Evolutionary conservation across 106 monocot species (phyloP).

Genomic region (Dendrobium nobile): DNA sequence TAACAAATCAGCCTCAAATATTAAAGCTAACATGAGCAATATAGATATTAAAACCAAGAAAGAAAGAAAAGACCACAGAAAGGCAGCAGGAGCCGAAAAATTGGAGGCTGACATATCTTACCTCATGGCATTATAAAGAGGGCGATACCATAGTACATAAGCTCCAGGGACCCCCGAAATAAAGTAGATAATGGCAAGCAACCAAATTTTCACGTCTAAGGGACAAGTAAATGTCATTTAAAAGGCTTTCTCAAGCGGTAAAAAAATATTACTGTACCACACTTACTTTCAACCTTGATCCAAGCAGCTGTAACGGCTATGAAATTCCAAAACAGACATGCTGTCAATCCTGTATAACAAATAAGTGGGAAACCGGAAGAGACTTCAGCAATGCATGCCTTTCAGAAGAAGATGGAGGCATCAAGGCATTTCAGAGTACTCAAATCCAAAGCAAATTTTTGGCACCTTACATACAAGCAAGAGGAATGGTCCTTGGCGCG

Average conservation of each 20-base stretch:
- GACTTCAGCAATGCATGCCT: neutral
- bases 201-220: slow-evolving; percentile 59
- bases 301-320: slow-evolving; percentile 70
- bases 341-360: slow-evolving; percentile 37
- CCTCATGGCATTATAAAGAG: slow-evolving; percentile 74
- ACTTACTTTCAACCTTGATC: slow-evolving; percentile 36
- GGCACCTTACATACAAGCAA: neutral
- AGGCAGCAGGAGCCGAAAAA: neutral
- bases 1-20: no score
- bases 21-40: no score
- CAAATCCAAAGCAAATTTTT: neutral
- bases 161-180: slow-evolving; percentile 60
- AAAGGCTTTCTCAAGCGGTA: neutral
- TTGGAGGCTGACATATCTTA: slow-evolving; percentile 5
- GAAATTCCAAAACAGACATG: slow-evolving; percentile 57
- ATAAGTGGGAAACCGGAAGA: neutral
- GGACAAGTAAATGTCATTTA: neutral
- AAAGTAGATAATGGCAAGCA: slow-evolving; percentile 69
- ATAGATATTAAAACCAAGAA: neutral
- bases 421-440: neutral
- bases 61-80: neutral
- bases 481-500: neutral
- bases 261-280: neutral
- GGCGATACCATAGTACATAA: slow-evolving; percentile 68
- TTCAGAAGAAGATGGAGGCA: neutral